Percentiles rank a stretch among this genome's conserved stretches.
Evolutionary conservation across 1,284 basidiomycete genomes (phyloP).

Genomic region (Pholiota adiposa): DNA sequence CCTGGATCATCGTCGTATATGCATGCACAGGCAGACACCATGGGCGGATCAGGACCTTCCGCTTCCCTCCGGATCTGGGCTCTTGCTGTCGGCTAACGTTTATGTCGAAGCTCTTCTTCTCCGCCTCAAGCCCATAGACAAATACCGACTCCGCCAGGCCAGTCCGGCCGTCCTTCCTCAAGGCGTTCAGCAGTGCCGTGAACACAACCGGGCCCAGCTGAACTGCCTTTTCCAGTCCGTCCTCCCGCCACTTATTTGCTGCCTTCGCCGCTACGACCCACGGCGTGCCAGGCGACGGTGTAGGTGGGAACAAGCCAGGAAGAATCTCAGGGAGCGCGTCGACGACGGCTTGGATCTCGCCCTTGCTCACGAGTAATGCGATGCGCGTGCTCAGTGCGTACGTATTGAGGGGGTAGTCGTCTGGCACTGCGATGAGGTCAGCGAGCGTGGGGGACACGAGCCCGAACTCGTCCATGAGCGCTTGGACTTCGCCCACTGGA

Average conservation of each 20-base stretch:
- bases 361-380: constrained; percentile 52
- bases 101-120: constrained; percentile 31
- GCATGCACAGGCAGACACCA: constrained; percentile 70
- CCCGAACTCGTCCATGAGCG: background rate
- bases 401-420: constrained; percentile 30
- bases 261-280: background rate
- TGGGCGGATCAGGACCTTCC: constrained; percentile 32
- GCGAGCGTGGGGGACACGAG: background rate
- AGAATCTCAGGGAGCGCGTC: constrained; percentile 53
- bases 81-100: constrained; percentile 6
- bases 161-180: constrained; percentile 58
- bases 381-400: constrained; percentile 59
- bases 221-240: constrained; percentile 46
- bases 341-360: constrained; percentile 47
- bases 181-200: constrained; percentile 58
- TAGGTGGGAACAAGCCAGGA: constrained; percentile 55
- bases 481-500: background rate
- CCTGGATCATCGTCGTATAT: constrained; percentile 73
- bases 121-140: constrained; percentile 58
- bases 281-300: constrained; percentile 17
- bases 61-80: constrained; percentile 45
- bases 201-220: constrained; percentile 63
- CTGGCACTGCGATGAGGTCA: constrained; percentile 5
- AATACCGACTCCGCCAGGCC: constrained; percentile 69
- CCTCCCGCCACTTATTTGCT: constrained; percentile 21